Base-by-base conservation (phyloP, 148 eudicot genomes). In the Diospyros lotus region DNA sequence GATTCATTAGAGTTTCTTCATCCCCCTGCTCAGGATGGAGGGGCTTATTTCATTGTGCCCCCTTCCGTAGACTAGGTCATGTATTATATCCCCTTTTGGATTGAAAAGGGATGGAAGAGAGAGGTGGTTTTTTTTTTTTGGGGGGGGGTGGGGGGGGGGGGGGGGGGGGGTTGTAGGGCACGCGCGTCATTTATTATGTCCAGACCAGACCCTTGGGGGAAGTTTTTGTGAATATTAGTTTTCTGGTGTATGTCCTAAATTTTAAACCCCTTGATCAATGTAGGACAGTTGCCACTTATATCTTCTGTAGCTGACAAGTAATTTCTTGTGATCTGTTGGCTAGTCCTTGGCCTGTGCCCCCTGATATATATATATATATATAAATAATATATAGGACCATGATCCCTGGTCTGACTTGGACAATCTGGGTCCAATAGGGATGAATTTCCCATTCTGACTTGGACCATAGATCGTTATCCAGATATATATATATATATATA, bases 161-260 rank as follows among this genome's bases (percentile, higher is more conserved):
- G 69, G 63, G 84, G 86, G 87, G 86, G 78, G 75, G 69, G 76
- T 62, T 58, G 74, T 86, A 85, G 28, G 28, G 28, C 28, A 28
- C 28, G 0, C 28, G 28, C 28, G 28, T 87, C 88, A 84, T 70
- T 82, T 77, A 80, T 81, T 28, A 28, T 28, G 28, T 28, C 28
- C 28, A 28, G 79, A 91, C 86, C 81, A 78, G 83, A 88, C 75
- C 84, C 91, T 81, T 76, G 78, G 64, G 71, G 80, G 78, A 86
- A 77, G 28, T 28, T 93, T 86, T 87, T 93, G 98, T 89, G 89
- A 85, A 89, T 89, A 87, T 81, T 71, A 82, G 80, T 73, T 75
- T 76, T 86, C 73, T 85, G 83, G 81, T 86, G 85, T 81, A 88
- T 66, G 79, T 75, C 28, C 28, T 28, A 28, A 28, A 28, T 28